Evolutionary conservation across 768 basidiomycete species (phyloP), one percentile per base, ranked within the genome.

Genomic region (Mycena chlorophos): DNA sequence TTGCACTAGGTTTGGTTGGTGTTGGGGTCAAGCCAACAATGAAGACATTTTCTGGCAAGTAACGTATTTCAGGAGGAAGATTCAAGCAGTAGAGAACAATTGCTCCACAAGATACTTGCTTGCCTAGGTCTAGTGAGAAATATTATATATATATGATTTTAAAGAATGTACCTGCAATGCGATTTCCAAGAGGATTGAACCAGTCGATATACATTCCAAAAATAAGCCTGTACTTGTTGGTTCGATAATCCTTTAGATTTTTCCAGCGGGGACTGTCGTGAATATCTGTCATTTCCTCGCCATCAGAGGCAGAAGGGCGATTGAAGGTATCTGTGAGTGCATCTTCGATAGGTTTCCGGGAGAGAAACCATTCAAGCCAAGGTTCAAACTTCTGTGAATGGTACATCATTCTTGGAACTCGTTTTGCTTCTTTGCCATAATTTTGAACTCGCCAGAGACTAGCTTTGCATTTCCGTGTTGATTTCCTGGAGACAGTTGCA

Each of bases 11-110:
- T 27, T 65, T 60, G n/a, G 60, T 51, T 17, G 69, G 69, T 0
- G 65, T 61, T 43, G 69, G 69, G 22, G 66, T 65, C 3, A 68
- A 38, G 3, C 61, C 64, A 30, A 61, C 55, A 40, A 70, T n/a
- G 37, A 65, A 66, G 16, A 65, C 47, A 49, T 70, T 68, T 40
- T 70, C 66, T 2, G 52, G 20, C 3, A 49, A 52, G 49, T 64
- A 63, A 4, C 57, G 57, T 2, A 67, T 22, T 12, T 56, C 50
- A 6, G 40, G 20, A 3, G 69, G 69, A 2, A 70, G 51, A 38
- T 71, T 71, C 28, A 67, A 17, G 51, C 68, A 70, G 8, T 57
- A 61, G 2, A 61, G 43, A 8, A 57, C 38, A 42, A 57, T 61
- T 17, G 51, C 58, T 20, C 58, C 58, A 43, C 51, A 60, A 19